phyloP scores from a whole-genome alignment of 2,329 filamentous ascomycete genomes.

The Colletotrichum camelliae region DNA sequence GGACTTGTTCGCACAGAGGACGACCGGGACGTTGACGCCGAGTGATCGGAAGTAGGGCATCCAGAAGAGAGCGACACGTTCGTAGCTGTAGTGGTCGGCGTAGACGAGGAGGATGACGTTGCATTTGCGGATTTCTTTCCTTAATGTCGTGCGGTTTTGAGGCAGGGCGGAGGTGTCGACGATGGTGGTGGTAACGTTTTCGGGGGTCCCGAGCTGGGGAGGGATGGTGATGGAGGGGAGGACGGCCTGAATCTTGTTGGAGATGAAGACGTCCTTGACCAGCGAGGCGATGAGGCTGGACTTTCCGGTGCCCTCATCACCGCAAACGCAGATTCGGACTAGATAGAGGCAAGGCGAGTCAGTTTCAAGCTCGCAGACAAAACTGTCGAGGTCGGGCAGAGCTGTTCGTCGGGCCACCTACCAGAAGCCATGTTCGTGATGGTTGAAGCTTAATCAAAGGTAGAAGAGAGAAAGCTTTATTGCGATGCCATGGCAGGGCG shows the following conservation, averaged over 20 bases:
- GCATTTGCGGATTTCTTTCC: conserved; percentile 94
- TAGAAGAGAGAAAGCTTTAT: not conserved
- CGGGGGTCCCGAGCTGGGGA: conserved; percentile 88
- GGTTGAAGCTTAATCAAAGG: not conserved
- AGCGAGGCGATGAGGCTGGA: conserved; percentile 92
- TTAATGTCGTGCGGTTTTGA: conserved; percentile 87
- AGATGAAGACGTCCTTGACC: conserved; percentile 96
- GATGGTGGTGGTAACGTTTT: conserved; percentile 96
- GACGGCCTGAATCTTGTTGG: conserved; percentile 92
- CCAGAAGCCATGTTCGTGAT: conserved; percentile 22
- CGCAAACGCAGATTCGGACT: conserved; percentile 95
- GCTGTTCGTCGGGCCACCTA: conserved; percentile 18
- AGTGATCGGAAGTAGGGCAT: conserved; percentile 97
- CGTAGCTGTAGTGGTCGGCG: conserved; percentile 98
- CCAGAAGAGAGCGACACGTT: conserved; percentile 96
- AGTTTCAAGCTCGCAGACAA: not conserved
- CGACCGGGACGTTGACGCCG: conserved; percentile 97
- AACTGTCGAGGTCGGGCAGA: not conserved
- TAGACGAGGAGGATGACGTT: conserved; percentile 98
- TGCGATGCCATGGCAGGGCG: conserved; percentile 13
- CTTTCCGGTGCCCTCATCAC: conserved; percentile 91
- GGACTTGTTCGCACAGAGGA: conserved; percentile 97
- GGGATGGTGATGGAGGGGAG: conserved; percentile 95
- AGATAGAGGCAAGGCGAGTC: not conserved
- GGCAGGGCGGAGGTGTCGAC: conserved; percentile 96